Evolutionary conservation across 192 early-diverging fungal genomes (phyloP), one percentile per base, ranked within the genome.

Genomic region (Gigaspora rosea): DNA sequence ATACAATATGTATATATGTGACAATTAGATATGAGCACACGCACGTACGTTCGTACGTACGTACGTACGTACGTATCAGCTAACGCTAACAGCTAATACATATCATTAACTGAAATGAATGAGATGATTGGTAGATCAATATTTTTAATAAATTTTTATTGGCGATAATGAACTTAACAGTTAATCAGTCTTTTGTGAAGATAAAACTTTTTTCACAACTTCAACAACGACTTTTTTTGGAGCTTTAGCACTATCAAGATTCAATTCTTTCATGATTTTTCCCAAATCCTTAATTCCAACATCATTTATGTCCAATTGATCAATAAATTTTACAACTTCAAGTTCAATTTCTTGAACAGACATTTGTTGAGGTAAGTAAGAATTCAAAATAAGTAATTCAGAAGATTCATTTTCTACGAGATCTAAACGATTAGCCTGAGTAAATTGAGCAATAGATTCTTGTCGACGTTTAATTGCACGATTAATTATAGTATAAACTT

Each of bases 311-410:
- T 90, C 90, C 12, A 88, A 65, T 61, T 89, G 78, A 51, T 80
- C 78, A 48, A 91, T 87, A 13, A 89, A 82, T 27, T 69, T 76
- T 12, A 82, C 79, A 2, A 93, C 87, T 33, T 90, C 81, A 0
- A 71, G 82, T 76, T 90, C 90, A 67, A 98, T 90, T 78, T 95
- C 91, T 65, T 90, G 86, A 9, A 82, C 81, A 2, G 90, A 85
- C 83, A 96, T 87, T 85, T 94, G 94, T 52, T 85, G 76, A 8
- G 96, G 96, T 77, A 98, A 73, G 81, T 95, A 97, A 4, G 81
- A 67, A 36, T 85, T 78, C 64, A 96, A 85, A 57, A 95, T 88
- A 10, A 76, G 79, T 57, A 91, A 79, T 84, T 96, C 94, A 27
- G 71, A 80, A 68, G 86, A 78, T 79, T 98, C 96, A 35, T 84